phyloP scores from a whole-genome alignment of 2,329 filamentous ascomycete genomes.

The Colletotrichum gigasporum region DNA sequence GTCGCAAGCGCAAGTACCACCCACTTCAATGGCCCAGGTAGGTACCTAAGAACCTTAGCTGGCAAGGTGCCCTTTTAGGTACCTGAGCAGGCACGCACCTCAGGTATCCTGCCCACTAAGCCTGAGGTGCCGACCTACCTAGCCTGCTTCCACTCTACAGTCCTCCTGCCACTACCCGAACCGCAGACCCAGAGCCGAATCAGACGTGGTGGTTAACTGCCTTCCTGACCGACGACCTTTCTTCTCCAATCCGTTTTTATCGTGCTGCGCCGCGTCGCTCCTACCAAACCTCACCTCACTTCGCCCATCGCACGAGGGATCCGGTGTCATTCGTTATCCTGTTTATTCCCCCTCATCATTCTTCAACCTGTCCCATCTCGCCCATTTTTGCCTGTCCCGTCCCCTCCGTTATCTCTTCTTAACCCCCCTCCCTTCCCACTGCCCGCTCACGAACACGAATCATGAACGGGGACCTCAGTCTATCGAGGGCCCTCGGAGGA shows the following conservation, averaged over 20 bases:
- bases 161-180: background rate
- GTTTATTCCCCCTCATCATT: slow-evolving; percentile 4
- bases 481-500: slow-evolving; percentile 91
- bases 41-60: no score
- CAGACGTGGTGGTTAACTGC: slow-evolving; percentile 11
- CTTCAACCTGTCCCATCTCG: background rate
- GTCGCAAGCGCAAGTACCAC: no score
- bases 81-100: no score
- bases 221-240: slow-evolving; percentile 6
- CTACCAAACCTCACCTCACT: slow-evolving; percentile 13
- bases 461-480: slow-evolving; percentile 93
- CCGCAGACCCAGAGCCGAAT: background rate
- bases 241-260: slow-evolving; percentile 17
- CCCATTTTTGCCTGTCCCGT: background rate
- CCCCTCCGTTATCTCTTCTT: slow-evolving; percentile 1
- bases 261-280: slow-evolving; percentile 13
- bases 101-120: no score
- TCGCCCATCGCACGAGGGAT: slow-evolving; percentile 1
- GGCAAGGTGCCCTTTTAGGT: no score
- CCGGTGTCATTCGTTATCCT: slow-evolving; percentile 9
- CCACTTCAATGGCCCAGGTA: no score
- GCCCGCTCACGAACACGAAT: slow-evolving; percentile 39
- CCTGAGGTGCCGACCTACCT: background rate
- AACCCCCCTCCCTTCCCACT: background rate
- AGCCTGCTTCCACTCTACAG: background rate